phyloP scores from a whole-genome alignment of 2,329 filamentous ascomycete genomes.

The Fusarium annulatum region DNA sequence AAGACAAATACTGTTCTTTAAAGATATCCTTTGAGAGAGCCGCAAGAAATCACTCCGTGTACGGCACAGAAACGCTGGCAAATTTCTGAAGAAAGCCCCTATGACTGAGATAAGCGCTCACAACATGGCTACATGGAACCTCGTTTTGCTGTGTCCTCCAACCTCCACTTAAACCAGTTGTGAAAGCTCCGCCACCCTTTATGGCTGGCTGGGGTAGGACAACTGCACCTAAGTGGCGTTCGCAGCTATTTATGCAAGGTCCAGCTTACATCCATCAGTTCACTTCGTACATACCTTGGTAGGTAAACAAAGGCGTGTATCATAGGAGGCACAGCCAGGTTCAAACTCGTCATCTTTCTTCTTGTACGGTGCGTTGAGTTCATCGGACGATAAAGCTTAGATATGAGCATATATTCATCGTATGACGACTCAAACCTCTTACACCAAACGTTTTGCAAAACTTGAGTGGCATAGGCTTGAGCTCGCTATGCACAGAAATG shows the following conservation, averaged over 20 bases:
- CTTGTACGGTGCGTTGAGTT: background rate
- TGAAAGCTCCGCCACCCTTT: constrained; percentile 1
- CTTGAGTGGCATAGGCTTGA: background rate
- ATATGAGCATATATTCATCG: background rate
- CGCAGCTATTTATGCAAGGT: constrained; percentile 29
- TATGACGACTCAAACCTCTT: background rate
- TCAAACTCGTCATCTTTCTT: background rate
- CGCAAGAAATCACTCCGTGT: background rate
- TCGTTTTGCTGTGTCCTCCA: background rate
- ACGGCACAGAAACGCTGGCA: background rate
- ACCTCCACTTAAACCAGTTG: background rate
- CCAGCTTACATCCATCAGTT: background rate
- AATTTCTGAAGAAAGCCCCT: background rate
- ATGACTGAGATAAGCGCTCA: background rate
- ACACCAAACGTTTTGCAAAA: background rate
- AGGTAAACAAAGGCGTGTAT: background rate
- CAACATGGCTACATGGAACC: background rate
- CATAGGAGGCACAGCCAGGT: background rate
- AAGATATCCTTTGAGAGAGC: background rate
- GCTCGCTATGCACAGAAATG: constrained; percentile 10
- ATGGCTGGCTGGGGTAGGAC: constrained; percentile 18
- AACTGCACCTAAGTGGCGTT: constrained; percentile 26
- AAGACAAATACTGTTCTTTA: background rate
- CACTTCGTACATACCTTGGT: background rate
- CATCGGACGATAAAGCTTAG: background rate